Evolutionary conservation across 805 yeast species (phyloP).

Genomic region (Isabelozyma pseudorhagii): DNA sequence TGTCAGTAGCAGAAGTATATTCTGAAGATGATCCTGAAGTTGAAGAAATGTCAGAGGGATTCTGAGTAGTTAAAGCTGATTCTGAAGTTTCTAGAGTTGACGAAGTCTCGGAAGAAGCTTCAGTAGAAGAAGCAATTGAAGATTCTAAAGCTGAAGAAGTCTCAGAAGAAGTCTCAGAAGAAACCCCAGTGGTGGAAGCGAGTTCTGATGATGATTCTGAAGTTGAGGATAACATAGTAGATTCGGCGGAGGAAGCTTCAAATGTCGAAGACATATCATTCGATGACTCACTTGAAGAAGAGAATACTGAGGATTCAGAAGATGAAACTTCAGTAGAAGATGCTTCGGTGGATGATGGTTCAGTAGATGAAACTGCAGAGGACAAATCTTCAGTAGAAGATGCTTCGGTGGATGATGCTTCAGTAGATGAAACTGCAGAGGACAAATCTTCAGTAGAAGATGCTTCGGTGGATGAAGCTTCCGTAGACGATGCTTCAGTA

Average conservation of each 20-base stretch:
- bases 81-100: not conserved
- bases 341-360: not conserved
- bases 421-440: not conserved
- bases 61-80: not conserved
- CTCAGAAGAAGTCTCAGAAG: too few relatives aligned
- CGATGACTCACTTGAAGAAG: not conserved
- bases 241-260: not conserved
- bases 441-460: not conserved
- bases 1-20: not conserved
- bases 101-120: not conserved
- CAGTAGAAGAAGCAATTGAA: not conserved
- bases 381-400: not conserved
- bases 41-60: conserved; percentile 9
- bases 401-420: not conserved
- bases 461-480: not conserved
- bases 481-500: not conserved
- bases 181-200: too few relatives aligned
- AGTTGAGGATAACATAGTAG: not conserved
- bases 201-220: not conserved
- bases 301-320: not conserved
- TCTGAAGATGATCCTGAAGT: not conserved
- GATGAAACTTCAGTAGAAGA: not conserved
- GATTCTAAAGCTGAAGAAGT: too few relatives aligned
- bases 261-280: not conserved
- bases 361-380: not conserved